These are phyloP conservation scores for Botrytis elliptica DNA, from an alignment of 2,329 filamentous ascomycete species.

Conservation along the genomic window DNA sequence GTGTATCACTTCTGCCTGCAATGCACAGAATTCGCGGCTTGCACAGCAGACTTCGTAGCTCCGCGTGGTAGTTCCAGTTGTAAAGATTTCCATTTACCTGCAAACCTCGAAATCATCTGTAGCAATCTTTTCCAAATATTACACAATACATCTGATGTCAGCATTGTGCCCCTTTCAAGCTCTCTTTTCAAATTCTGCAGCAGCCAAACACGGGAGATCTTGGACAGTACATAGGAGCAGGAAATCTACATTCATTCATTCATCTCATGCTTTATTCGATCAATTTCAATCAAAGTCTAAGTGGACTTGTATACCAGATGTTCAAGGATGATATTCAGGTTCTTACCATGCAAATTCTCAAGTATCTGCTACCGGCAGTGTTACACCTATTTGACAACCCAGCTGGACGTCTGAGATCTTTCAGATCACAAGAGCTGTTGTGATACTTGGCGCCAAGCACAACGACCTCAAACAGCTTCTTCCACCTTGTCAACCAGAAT, in stretches of 20 bases:
- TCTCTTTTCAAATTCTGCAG: neutral
- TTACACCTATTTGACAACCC: neutral
- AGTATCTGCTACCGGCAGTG: neutral
- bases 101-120: neutral
- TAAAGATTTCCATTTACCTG: neutral
- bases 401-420: neutral
- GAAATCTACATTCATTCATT: neutral
- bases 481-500: neutral
- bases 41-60: neutral
- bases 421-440: neutral
- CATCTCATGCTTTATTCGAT: neutral
- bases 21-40: neutral
- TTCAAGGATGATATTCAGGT: neutral
- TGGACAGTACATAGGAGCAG: neutral
- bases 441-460: conserved; percentile 12
- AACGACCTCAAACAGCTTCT: neutral
- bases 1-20: neutral
- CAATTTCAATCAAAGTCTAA: neutral
- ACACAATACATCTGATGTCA: neutral
- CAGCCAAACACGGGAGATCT: neutral
- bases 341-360: neutral
- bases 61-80: neutral
- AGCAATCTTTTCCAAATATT: neutral
- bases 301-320: neutral
- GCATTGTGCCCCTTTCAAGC: neutral